Conservation (phyloP, 1,284 basidiomycete genomes). For the Ustilago bromivora region DNA sequence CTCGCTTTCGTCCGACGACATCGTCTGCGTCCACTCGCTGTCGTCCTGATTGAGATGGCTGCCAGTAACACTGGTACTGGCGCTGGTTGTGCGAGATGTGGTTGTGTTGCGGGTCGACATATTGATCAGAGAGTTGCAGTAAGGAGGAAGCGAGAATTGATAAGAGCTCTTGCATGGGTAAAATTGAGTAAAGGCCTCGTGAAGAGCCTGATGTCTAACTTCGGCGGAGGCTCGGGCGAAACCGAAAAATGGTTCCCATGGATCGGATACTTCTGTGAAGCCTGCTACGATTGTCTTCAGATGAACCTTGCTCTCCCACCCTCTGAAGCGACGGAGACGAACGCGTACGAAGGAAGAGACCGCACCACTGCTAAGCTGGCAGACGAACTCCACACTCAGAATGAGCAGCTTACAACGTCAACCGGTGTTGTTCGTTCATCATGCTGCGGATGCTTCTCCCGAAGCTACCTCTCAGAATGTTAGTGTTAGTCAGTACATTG, state of each 20-base stretch:
- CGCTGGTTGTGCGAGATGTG: no score
- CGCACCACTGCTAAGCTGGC: slow-evolving; percentile 10
- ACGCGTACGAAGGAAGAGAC: not conserved
- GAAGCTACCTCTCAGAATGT: slow-evolving; percentile 17
- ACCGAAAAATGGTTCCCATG: slow-evolving; percentile 45
- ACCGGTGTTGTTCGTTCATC: slow-evolving; percentile 50
- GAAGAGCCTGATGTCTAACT: slow-evolving; percentile 32
- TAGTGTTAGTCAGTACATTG: slow-evolving; percentile 28
- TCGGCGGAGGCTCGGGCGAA: slow-evolving; percentile 16
- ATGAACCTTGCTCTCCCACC: slow-evolving; percentile 40
- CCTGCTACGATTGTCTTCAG: slow-evolving; percentile 49
- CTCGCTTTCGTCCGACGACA: no score
- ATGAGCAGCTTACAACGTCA: slow-evolving; percentile 45
- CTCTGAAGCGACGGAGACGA: not conserved
- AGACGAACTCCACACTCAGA: slow-evolving; percentile 42
- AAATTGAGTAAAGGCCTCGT: slow-evolving; percentile 14
- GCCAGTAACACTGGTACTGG: no score
- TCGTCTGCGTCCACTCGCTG: no score
- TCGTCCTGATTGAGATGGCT: no score
- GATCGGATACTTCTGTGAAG: slow-evolving; percentile 53
- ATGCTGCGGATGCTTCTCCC: slow-evolving; percentile 6
- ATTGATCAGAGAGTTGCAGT: no score
- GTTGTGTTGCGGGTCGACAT: no score
- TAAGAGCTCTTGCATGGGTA: no score
- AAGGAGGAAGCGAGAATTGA: no score